These are phyloP conservation scores for Arachis stenosperma DNA, from an alignment of 306 rosid genomes.

Conservation along the genomic window DNA sequence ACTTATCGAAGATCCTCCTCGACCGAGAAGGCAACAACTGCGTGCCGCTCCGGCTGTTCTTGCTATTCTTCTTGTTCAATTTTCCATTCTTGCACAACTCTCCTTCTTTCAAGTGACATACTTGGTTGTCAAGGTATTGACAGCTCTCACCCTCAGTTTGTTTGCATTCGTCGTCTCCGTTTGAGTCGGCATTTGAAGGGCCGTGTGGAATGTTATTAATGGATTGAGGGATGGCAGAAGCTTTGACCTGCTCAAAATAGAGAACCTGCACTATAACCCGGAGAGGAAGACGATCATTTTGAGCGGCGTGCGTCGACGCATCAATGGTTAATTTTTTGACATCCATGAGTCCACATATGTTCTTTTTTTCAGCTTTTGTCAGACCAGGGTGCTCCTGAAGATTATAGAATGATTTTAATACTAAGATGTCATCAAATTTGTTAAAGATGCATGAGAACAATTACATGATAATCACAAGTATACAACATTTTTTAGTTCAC, in stretches of 20 bases:
- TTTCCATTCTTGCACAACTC: slow-evolving; percentile 53
- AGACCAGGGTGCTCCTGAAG: slow-evolving; percentile 76
- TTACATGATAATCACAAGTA: not conserved
- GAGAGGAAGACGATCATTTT: slow-evolving; percentile 90
- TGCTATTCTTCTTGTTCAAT: slow-evolving; percentile 71
- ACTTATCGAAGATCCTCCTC: slow-evolving; percentile 81
- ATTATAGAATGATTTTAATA: not conserved
- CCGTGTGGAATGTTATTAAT: slow-evolving; percentile 26
- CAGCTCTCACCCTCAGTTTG: slow-evolving; percentile 49
- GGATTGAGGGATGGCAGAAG: slow-evolving; percentile 45
- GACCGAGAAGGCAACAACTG: slow-evolving; percentile 88
- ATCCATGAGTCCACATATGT: slow-evolving; percentile 70
- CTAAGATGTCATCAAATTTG: not conserved
- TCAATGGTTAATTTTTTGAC: slow-evolving; percentile 75
- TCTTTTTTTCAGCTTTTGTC: slow-evolving; percentile 80
- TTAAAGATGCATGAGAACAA: not conserved
- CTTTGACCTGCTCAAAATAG: slow-evolving; percentile 84
- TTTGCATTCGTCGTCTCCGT: slow-evolving; percentile 51
- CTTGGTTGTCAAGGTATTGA: slow-evolving; percentile 56
- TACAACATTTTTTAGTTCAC: not conserved
- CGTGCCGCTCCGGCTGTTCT: slow-evolving; percentile 77
- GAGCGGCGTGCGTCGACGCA: slow-evolving; percentile 86
- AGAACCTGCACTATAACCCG: slow-evolving; percentile 91
- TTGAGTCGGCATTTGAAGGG: slow-evolving; percentile 39
- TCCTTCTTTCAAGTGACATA: slow-evolving; percentile 57